Evolutionary conservation across 1,284 basidiomycete genomes (phyloP).

Genomic region (Meira miltonrushii): DNA sequence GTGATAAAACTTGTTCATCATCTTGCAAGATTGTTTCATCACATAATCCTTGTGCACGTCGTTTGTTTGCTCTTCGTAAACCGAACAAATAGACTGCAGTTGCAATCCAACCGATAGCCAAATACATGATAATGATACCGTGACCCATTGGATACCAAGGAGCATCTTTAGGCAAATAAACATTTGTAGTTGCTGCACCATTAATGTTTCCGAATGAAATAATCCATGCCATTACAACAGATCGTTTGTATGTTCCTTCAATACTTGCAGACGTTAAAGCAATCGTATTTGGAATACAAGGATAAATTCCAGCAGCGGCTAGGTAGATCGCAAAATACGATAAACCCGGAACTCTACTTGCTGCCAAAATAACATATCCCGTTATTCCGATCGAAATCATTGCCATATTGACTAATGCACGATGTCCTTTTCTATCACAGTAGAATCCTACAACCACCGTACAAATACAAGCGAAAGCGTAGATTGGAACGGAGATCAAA

Average conservation of each 20-base stretch:
- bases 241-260: slow-evolving; percentile 70
- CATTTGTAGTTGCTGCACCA: slow-evolving; percentile 9
- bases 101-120: slow-evolving; percentile 62
- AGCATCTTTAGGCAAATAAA: slow-evolving; percentile 56
- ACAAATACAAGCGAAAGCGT: slow-evolving; percentile 59
- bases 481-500: slow-evolving; percentile 23
- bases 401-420: slow-evolving; percentile 62
- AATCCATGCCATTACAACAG: slow-evolving; percentile 61
- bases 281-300: slow-evolving; percentile 63
- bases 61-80: slow-evolving; percentile 62
- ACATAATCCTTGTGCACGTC: slow-evolving; percentile 62
- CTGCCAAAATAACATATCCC: slow-evolving; percentile 67
- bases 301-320: slow-evolving; percentile 42
- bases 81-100: slow-evolving; percentile 58
- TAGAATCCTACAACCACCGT: slow-evolving; percentile 64
- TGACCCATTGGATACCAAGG: slow-evolving; percentile 69
- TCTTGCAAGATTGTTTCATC: slow-evolving; percentile 61
- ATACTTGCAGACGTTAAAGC: slow-evolving; percentile 70
- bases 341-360: slow-evolving; percentile 55
- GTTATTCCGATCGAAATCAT: slow-evolving; percentile 53
- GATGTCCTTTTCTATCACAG: slow-evolving; percentile 62
- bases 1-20: no score
- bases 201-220: slow-evolving; percentile 51
- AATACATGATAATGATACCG: slow-evolving; percentile 66
- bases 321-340: slow-evolving; percentile 68